These are phyloP conservation scores for Arctium minus DNA, from an alignment of 129 eudicot species.

Conservation along the genomic window DNA sequence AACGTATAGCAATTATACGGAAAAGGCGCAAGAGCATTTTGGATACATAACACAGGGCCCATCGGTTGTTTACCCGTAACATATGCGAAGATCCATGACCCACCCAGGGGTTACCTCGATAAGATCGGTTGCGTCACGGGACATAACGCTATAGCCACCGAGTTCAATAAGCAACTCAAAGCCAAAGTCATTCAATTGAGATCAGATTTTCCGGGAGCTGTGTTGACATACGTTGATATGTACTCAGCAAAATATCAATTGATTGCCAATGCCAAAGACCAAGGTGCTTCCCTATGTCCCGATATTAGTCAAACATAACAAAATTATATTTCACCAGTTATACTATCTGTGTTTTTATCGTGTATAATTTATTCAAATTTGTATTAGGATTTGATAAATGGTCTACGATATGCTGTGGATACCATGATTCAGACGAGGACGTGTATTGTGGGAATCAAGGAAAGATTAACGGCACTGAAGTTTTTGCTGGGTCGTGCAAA, in stretches of 20 bases:
- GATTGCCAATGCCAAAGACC: slow-evolving; percentile 45
- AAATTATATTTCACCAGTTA: background rate
- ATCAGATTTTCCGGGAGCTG: slow-evolving; percentile 46
- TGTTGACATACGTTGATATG: slow-evolving; percentile 68
- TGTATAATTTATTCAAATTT: background rate
- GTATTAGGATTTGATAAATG: slow-evolving; percentile 59
- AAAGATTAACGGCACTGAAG: slow-evolving; percentile 46
- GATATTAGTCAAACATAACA: background rate
- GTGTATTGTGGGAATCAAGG: slow-evolving; percentile 67
- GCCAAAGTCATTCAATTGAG: slow-evolving; percentile 48
- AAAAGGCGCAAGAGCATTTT: slow-evolving; percentile 65
- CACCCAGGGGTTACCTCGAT: slow-evolving; percentile 42
- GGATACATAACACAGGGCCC: slow-evolving; percentile 96
- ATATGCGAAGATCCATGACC: slow-evolving; percentile 33
- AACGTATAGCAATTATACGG: slow-evolving; percentile 45
- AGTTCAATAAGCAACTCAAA: slow-evolving; percentile 66
- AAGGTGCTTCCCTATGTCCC: slow-evolving; percentile 37
- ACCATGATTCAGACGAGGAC: slow-evolving; percentile 41
- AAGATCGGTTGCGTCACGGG: slow-evolving; percentile 50
- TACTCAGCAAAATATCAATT: slow-evolving; percentile 58
- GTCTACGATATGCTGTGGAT: slow-evolving; percentile 63
- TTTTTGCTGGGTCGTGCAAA: slow-evolving; percentile 56
- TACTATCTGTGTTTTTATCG: background rate
- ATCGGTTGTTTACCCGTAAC: slow-evolving; percentile 67
- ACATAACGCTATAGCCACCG: slow-evolving; percentile 48